phyloP scores from a whole-genome alignment of 1,139 yeast species.

The Pichia sp. region DNA sequence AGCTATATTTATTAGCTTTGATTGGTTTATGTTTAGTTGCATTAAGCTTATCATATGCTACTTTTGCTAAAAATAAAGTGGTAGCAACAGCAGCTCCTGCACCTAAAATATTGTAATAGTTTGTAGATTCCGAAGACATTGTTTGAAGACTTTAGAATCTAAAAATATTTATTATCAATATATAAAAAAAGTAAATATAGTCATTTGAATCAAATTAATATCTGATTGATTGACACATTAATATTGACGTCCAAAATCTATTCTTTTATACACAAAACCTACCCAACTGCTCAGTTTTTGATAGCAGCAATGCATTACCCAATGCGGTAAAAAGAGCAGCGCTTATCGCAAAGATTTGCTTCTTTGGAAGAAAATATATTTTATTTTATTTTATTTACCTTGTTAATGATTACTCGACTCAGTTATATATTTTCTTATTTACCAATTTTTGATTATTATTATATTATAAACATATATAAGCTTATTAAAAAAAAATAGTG shows the following conservation, averaged over 20 bases:
- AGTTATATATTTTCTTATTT: too few relatives aligned
- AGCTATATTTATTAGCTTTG: slow-evolving; percentile 16
- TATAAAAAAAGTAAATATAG: too few relatives aligned
- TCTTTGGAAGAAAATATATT: neutral
- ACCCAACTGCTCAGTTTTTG: neutral
- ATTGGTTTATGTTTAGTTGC: neutral
- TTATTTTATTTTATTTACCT: neutral
- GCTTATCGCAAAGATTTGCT: neutral
- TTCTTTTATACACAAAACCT: too few relatives aligned
- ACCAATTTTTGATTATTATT: too few relatives aligned
- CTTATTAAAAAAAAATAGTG: too few relatives aligned
- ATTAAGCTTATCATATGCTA: slow-evolving; percentile 5
- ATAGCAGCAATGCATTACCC: slow-evolving; percentile 17
- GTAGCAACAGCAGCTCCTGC: slow-evolving; percentile 22
- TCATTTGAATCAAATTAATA: too few relatives aligned
- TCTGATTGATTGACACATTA: too few relatives aligned
- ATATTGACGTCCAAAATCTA: too few relatives aligned
- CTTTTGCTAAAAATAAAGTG: slow-evolving; percentile 11
- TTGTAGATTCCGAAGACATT: slow-evolving; percentile 1
- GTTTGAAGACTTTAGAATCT: too few relatives aligned
- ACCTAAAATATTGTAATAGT: slow-evolving; percentile 17
- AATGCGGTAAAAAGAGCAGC: slow-evolving; percentile 19
- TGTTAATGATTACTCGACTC: too few relatives aligned
- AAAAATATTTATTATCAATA: too few relatives aligned
- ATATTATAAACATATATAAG: too few relatives aligned